Evolutionary conservation across 164 flowering plant species (phyloP), one percentile per base, ranked within the genome.

Genomic region (Annona squamosa): DNA sequence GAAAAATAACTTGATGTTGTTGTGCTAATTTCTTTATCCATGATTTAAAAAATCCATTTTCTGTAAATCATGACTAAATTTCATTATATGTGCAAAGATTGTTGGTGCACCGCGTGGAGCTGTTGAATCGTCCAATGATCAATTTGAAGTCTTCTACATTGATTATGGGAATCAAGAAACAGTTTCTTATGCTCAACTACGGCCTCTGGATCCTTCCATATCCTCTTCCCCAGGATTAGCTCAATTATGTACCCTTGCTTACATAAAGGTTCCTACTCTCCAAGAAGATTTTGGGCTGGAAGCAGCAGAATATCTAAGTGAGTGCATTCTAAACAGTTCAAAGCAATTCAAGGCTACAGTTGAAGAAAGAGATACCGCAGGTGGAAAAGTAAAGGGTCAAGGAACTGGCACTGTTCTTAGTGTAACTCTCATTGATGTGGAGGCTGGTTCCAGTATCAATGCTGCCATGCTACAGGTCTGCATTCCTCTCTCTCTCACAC

Each of bases 81-180:
- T n/a, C 42, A 12, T 68, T 47, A 45, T 56, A 68, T 68, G 48
- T 66, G 4, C n/a, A 96, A 42, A 96, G 98, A 85, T 96, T 86
- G 98, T 96, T 46, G 90, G 88, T 83, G 87, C 86, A 47, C 98
- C 99, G 64, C 86, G 96, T 71, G 98, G 87, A 79, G 86, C 79
- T 71, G 95, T 92, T 59, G 84, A 84, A 82, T 92, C 98, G 13
- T 71, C 79, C 0, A 79, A 86, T 3, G 97, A 93, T 77, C 73
- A 74, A 73, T 96, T 90, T 67, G 99, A 96, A 80, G 98, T 96
- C 19, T 96, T 96, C 78, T 96, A 96, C 81, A 84, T 96, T 26
- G 99, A 96, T 73, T 96, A 90, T 74, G 99, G 99, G 47, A 96
- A 92, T 79, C 99, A 96, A 83, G 99, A 93, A 79, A 76, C 71